These are phyloP conservation scores for Trichoderma virens DNA, from an alignment of 495 filamentous ascomycete genomes.

Conservation along the genomic window DNA sequence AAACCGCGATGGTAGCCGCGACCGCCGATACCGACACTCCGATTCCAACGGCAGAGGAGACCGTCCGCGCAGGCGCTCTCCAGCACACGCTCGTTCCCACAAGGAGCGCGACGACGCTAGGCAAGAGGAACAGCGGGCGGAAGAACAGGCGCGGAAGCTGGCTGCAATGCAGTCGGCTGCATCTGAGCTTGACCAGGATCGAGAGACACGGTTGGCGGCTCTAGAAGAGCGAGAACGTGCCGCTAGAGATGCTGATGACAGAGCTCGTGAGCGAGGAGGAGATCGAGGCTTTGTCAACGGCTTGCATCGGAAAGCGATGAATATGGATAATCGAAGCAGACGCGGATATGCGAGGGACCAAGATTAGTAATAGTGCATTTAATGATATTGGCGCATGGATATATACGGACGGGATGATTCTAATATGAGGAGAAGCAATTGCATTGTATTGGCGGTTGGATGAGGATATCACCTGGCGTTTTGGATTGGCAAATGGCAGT, in stretches of 20 bases:
- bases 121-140: constrained; percentile 23
- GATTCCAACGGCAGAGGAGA: constrained; percentile 19
- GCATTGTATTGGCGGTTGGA: too few relatives aligned
- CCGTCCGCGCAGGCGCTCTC: constrained; percentile 19
- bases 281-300: constrained; percentile 53
- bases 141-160: constrained; percentile 57
- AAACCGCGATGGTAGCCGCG: constrained; percentile 33
- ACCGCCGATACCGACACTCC: constrained; percentile 24
- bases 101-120: constrained; percentile 21
- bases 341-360: constrained; percentile 32
- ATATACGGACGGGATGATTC: background rate
- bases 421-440: background rate
- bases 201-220: constrained; percentile 61
- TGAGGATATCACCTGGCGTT: too few relatives aligned
- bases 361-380: constrained; percentile 15
- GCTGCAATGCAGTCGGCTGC: constrained; percentile 86
- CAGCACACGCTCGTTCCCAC: constrained; percentile 19
- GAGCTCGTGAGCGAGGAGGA: constrained; percentile 49
- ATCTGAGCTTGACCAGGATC: constrained; percentile 64
- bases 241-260: constrained; percentile 57
- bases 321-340: constrained; percentile 43
- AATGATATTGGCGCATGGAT: background rate
- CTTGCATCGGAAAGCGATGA: constrained; percentile 50
- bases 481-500: too few relatives aligned
- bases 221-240: constrained; percentile 57